Evolutionary conservation across 139 green algal genomes (phyloP).

Genomic region (Chlorella sp.): DNA sequence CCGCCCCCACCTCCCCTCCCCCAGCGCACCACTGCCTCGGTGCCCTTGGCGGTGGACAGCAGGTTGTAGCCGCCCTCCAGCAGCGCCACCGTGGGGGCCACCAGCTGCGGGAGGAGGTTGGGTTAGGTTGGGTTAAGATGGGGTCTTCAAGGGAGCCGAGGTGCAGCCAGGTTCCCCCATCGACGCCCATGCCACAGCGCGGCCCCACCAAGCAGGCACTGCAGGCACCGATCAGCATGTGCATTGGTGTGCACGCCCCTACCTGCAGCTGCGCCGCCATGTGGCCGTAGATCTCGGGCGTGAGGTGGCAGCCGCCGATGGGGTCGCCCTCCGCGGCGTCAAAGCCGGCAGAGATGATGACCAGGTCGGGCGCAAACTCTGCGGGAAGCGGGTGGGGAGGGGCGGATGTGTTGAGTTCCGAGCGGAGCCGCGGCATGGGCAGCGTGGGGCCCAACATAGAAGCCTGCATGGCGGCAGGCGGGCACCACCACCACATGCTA

Average conservation of each 20-base stretch:
- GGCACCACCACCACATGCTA: neutral
- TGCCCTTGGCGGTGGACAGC: conserved; percentile 65
- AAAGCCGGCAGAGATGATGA: conserved; percentile 88
- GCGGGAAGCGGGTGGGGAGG: neutral
- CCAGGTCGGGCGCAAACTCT: conserved; percentile 85
- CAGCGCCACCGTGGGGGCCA: conserved; percentile 71
- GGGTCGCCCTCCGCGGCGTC: conserved; percentile 66
- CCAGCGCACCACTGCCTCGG: conserved; percentile 72
- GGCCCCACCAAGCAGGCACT: too few relatives aligned
- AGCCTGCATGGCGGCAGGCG: neutral
- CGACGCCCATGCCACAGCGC: too few relatives aligned
- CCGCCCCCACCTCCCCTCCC: too few relatives aligned
- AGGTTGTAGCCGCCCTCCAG: conserved; percentile 87
- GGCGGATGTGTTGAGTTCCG: too few relatives aligned
- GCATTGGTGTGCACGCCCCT: too few relatives aligned
- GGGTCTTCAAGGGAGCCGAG: too few relatives aligned
- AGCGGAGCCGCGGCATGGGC: neutral
- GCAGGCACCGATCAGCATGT: too few relatives aligned
- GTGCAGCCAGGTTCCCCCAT: too few relatives aligned
- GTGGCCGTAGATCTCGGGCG: conserved; percentile 70
- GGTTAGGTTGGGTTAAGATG: too few relatives aligned
- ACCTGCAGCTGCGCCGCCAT: conserved; percentile 69
- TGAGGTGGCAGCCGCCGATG: conserved; percentile 54
- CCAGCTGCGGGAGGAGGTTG: conserved; percentile 6
- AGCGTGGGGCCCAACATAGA: too few relatives aligned